Base-by-base conservation (phyloP, 305 asterid genomes). In the Solanum aculeatissimum region DNA sequence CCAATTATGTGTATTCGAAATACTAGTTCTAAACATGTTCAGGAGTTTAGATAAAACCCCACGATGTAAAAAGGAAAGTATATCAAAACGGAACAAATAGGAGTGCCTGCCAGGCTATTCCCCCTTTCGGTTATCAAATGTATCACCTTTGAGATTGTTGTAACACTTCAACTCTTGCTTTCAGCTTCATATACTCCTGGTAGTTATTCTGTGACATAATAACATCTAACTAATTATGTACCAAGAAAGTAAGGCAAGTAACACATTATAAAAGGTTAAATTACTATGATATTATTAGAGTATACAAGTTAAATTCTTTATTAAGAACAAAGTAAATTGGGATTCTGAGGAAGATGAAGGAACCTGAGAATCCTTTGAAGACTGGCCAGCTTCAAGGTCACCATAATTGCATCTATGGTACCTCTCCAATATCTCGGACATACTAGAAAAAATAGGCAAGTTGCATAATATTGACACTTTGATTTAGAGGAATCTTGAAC, bases 91-190 rank as follows among this genome's bases (percentile, higher is more conserved):
- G 21, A 43, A 77, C 82, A 77, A 29, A 2, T 77, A 47, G 42
- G 23, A 77, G 58, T 77, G 25, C 19, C 25, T 18, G 1, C 1
- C 23, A 54, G 2, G 32, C 7, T 11, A 58, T 58, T n/a, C 15
- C 0, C 7, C 9, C 27, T 19, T 70, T 40, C 19, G 9, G 12
- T 10, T 15, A 40, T 40, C 43, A 15, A 42, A 62, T 57, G 43
- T 7, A 19, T 78, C 87, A 93, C 97, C 97, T 92, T 85, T 93
- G 97, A 78, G 93, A 91, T 85, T 92, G 91, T 81, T 92, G 94
- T 49, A 92, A 89, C 23, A 40, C 88, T 87, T 92, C 97, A 84
- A 89, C 94, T 71, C 85, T 90, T 86, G 86, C 92, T 88, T 93
- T 93, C 38, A 93, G 94, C 89, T 89, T 88, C 81, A 90, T 35